These are phyloP conservation scores for Eucalyptus marginata DNA, from an alignment of 345 rosid genomes.

Conservation along the genomic window DNA sequence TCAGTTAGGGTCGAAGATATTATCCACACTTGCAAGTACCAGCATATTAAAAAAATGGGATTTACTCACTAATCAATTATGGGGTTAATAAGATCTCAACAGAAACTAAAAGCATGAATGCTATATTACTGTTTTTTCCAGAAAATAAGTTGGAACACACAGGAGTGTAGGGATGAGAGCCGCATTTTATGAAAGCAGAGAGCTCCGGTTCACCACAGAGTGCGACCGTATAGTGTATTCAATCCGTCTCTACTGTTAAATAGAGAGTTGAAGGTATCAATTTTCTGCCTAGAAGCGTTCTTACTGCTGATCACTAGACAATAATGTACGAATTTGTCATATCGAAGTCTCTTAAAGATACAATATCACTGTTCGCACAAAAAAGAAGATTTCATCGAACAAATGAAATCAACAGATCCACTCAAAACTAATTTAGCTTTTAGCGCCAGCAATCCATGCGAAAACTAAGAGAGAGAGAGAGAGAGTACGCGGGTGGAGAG, in stretches of 20 bases:
- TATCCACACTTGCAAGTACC: not conserved
- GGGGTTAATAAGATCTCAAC: no score
- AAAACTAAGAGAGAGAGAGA: no score
- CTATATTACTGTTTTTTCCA: no score
- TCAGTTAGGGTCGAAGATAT: no score
- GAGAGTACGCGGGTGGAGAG: no score
- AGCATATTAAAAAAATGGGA: not conserved
- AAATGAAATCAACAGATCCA: not conserved
- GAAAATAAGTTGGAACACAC: not conserved
- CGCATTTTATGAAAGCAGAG: accelerated
- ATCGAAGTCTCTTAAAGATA: accelerated
- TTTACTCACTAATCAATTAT: no score
- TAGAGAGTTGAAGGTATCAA: not conserved
- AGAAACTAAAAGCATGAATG: no score
- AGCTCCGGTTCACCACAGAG: not conserved
- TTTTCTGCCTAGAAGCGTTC: not conserved
- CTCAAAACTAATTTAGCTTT: not conserved
- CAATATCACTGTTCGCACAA: no score
- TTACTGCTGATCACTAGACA: not conserved
- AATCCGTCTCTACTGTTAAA: not conserved
- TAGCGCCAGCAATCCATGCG: not conserved
- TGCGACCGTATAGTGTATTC: not conserved
- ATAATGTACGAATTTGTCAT: no score
- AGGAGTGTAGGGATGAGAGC: no score
- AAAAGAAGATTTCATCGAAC: no score